phyloP scores from a whole-genome alignment of 306 rosid genomes.

The Medicago truncatula region DNA sequence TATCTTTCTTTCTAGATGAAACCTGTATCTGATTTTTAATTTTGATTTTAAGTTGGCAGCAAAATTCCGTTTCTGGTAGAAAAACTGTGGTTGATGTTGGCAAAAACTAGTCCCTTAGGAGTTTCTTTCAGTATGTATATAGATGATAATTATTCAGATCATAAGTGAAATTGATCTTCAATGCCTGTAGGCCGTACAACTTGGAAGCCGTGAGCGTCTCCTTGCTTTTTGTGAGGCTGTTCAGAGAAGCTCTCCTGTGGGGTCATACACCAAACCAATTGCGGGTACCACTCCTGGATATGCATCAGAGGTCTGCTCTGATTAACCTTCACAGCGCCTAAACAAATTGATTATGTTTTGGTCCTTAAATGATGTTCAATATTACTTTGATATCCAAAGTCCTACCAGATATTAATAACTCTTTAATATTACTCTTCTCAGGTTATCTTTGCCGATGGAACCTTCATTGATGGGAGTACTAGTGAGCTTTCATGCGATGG shows the following conservation, averaged over 20 bases:
- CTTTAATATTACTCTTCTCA: conserved; percentile 44
- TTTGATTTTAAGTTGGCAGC: conserved; percentile 3
- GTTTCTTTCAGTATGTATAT: conserved; percentile 4
- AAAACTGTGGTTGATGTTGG: conserved; percentile 22
- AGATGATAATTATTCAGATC: conserved; percentile 9
- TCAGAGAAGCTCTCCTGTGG: conserved; percentile 90
- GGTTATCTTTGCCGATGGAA: conserved; percentile 98
- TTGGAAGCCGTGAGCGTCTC: conserved; percentile 78
- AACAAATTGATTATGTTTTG: conserved; percentile 28
- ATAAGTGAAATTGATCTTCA: conserved; percentile 10
- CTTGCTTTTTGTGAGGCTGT: conserved; percentile 94
- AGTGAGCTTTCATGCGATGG: conserved; percentile 99
- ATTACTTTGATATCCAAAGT: conserved; percentile 16
- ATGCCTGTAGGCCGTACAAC: conserved; percentile 76
- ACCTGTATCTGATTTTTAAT: not conserved
- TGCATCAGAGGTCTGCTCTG: conserved; percentile 85
- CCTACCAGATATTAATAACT: conserved; percentile 14
- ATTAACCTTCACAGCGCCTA: not conserved
- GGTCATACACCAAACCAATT: conserved; percentile 83
- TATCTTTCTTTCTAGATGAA: not conserved
- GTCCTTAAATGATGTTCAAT: conserved; percentile 14
- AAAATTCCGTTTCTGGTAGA: conserved; percentile 17
- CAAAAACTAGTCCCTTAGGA: conserved; percentile 18
- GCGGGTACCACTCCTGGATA: conserved; percentile 89
- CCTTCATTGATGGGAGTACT: conserved; percentile 94